These are phyloP conservation scores for Bretschneidera sinensis DNA, from an alignment of 345 rosid genomes.

Conservation along the genomic window DNA sequence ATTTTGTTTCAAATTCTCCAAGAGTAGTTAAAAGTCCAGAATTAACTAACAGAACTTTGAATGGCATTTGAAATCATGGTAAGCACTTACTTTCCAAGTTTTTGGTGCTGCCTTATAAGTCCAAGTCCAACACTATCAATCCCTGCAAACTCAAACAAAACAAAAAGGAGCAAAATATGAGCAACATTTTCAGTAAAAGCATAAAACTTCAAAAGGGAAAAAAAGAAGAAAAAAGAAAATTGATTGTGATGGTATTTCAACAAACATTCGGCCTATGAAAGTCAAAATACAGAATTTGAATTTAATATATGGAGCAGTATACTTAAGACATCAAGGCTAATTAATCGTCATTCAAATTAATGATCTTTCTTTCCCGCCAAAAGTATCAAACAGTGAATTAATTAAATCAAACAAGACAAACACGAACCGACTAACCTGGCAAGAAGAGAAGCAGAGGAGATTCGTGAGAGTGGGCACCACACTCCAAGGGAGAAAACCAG, in stretches of 20 bases:
- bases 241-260: no score
- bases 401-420: background rate
- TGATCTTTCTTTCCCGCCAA: background rate
- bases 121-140: slow-evolving; percentile 71
- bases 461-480: slow-evolving; percentile 35
- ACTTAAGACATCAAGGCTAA: no score
- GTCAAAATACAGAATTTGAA: no score
- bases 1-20: no score
- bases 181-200: background rate
- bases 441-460: slow-evolving; percentile 70
- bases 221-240: background rate
- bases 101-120: slow-evolving; percentile 43
- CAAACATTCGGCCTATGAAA: no score
- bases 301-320: background rate
- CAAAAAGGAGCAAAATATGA: background rate
- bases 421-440: slow-evolving; percentile 40
- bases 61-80: no score
- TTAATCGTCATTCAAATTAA: background rate
- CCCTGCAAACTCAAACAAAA: slow-evolving; percentile 36
- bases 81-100: slow-evolving; percentile 53
- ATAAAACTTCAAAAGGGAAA: background rate
- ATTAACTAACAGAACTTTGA: background rate
- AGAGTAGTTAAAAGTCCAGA: background rate
- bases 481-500: slow-evolving; percentile 71
- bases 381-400: background rate